phyloP scores from a whole-genome alignment of 805 yeast genomes.

The Candida odintsovae region DNA sequence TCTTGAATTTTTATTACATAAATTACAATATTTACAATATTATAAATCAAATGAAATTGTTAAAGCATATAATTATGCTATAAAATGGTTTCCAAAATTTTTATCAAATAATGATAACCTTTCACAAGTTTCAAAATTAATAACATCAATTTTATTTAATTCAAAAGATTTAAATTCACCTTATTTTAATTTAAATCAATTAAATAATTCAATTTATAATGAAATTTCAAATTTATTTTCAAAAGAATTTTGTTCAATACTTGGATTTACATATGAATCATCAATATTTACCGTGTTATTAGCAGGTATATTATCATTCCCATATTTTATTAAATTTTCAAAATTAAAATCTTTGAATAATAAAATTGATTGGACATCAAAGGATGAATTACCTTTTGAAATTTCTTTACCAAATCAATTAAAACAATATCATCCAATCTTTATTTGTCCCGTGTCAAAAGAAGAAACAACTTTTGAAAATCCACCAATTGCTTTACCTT shows the following conservation, averaged over 20 bases:
- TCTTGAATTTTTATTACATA: slow-evolving; percentile 40
- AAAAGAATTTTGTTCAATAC: slow-evolving; percentile 42
- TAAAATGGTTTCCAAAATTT: slow-evolving; percentile 32
- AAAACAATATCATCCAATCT: slow-evolving; percentile 53
- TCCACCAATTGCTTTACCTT: slow-evolving; percentile 59
- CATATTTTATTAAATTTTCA: slow-evolving; percentile 44
- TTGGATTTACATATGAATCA: slow-evolving; percentile 47
- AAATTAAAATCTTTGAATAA: slow-evolving; percentile 31
- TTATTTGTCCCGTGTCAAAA: slow-evolving; percentile 66
- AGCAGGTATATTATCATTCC: slow-evolving; percentile 50
- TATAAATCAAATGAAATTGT: slow-evolving; percentile 20
- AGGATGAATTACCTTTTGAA: slow-evolving; percentile 58
- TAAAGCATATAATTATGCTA: slow-evolving; percentile 40
- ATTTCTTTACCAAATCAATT: slow-evolving; percentile 46
- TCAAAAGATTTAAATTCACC: slow-evolving; percentile 19
- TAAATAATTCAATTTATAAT: slow-evolving; percentile 1
- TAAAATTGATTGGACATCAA: slow-evolving; percentile 48
- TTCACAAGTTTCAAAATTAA: slow-evolving; percentile 37
- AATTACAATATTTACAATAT: slow-evolving; percentile 33
- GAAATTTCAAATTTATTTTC: slow-evolving; percentile 31
- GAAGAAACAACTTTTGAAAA: slow-evolving; percentile 51
- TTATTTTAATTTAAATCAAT: slow-evolving; percentile 16
- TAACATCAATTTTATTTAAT: slow-evolving; percentile 29
- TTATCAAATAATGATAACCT: slow-evolving; percentile 30
- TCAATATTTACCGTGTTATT: slow-evolving; percentile 44